Conservation (phyloP, 164 flowering plant genomes). For the Vitis rotundifolia region DNA sequence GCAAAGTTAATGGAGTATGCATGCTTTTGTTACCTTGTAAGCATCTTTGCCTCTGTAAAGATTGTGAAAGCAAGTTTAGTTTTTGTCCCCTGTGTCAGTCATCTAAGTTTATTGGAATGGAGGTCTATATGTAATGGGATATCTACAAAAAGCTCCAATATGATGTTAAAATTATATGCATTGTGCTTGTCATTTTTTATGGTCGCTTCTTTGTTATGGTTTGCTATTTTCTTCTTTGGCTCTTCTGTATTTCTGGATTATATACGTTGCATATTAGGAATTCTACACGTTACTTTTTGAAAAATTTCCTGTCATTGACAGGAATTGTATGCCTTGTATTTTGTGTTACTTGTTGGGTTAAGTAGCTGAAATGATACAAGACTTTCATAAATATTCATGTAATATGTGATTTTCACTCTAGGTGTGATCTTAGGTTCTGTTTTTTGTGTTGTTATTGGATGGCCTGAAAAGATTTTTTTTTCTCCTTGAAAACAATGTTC, state of each 20-base stretch:
- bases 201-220: not conserved
- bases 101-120: conserved; percentile 69
- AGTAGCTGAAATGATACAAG: no score
- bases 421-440: no score
- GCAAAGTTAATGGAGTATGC: conserved; percentile 67
- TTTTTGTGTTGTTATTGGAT: no score
- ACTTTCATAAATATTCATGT: no score
- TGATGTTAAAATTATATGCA: conserved; percentile 16
- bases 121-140: conserved; percentile 58
- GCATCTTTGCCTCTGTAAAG: conserved; percentile 89
- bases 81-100: conserved; percentile 75
- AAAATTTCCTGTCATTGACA: no score
- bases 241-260: not conserved
- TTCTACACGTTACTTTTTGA: no score
- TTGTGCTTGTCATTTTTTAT: conserved; percentile 13
- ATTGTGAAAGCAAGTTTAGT: conserved; percentile 79
- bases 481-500: no score
- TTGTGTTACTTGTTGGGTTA: no score
- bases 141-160: conserved; percentile 16
- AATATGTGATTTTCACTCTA: no score
- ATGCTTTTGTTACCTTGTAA: conserved; percentile 89
- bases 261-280: not conserved
- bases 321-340: no score
- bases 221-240: not conserved
- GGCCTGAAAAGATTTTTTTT: no score